A percentile compares a stretch with the other conserved stretches of the same genome.
These are phyloP conservation scores for Chamaecrista fasciculata DNA, from an alignment of 306 rosid species.

Conservation along the genomic window DNA sequence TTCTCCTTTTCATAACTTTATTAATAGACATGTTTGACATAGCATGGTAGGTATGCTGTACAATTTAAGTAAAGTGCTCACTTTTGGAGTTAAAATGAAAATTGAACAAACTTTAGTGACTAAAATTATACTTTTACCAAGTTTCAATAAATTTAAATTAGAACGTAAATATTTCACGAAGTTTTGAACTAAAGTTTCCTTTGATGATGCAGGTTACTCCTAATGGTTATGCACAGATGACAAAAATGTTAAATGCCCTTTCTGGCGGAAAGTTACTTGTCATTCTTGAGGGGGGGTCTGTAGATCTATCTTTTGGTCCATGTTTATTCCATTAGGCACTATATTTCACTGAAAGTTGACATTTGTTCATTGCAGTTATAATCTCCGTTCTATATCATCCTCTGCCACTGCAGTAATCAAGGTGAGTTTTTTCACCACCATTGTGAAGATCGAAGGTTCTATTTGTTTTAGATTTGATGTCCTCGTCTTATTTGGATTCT, in stretches of 20 bases:
- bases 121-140: too few relatives aligned
- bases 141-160: background rate
- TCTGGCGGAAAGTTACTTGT: constrained; percentile 95
- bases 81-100: too few relatives aligned
- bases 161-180: constrained; percentile 14
- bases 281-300: constrained; percentile 98
- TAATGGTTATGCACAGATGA: constrained; percentile 89
- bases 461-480: too few relatives aligned
- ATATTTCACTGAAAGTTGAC: constrained; percentile 27
- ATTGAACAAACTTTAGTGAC: too few relatives aligned
- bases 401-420: constrained; percentile 88
- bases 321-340: constrained; percentile 20
- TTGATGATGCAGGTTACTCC: constrained; percentile 73
- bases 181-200: constrained; percentile 28
- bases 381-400: constrained; percentile 93
- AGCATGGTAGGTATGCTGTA: too few relatives aligned
- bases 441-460: too few relatives aligned
- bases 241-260: constrained; percentile 66
- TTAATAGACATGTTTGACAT: too few relatives aligned
- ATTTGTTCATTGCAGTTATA: constrained; percentile 65
- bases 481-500: constrained; percentile 21
- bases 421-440: constrained; percentile 47
- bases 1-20: too few relatives aligned
- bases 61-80: too few relatives aligned
- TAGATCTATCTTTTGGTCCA: constrained; percentile 39